Percentiles rank a stretch among this genome's conserved stretches.
These are phyloP conservation scores for Eragrostis nindensis DNA, from an alignment of 176 grass and related monocot species.

Conservation along the genomic window DNA sequence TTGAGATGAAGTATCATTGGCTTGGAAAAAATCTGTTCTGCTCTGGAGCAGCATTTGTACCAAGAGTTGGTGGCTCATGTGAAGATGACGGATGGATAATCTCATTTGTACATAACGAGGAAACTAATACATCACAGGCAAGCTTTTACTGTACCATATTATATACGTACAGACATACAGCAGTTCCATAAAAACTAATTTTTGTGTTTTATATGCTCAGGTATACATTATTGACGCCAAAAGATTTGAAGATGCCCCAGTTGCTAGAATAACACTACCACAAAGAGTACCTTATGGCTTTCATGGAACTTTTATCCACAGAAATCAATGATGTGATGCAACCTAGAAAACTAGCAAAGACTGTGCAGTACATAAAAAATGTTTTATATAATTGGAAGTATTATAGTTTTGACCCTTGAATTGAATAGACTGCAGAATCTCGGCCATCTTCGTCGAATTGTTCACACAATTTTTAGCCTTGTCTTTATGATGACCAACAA, in stretches of 20 bases:
- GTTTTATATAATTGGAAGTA: too few species aligned
- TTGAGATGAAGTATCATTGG: conserved; percentile 41
- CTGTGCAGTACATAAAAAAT: too few species aligned
- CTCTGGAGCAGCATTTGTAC: conserved; percentile 65
- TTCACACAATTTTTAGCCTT: too few species aligned
- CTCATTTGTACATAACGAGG: conserved; percentile 57
- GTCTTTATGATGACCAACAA: too few species aligned
- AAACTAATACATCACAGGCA: conserved; percentile 51
- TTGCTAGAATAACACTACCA: conserved; percentile 58
- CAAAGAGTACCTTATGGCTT: conserved; percentile 62
- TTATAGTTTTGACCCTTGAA: too few species aligned
- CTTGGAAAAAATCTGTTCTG: conserved; percentile 56
- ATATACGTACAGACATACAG: background rate
- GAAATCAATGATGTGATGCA: background rate
- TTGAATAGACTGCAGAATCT: too few species aligned
- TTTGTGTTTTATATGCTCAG: conserved; percentile 30
- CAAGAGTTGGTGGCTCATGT: conserved; percentile 46
- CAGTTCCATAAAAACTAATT: background rate
- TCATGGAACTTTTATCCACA: conserved; percentile 52
- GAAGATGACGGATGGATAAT: conserved; percentile 69
- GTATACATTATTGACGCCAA: conserved; percentile 51
- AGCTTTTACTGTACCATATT: conserved; percentile 1
- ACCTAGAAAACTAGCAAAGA: too few species aligned
- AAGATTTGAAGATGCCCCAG: conserved; percentile 44
- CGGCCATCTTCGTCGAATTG: too few species aligned